These are phyloP conservation scores for Anastatica hierochuntica DNA, from an alignment of 345 rosid genomes.

Conservation along the genomic window DNA sequence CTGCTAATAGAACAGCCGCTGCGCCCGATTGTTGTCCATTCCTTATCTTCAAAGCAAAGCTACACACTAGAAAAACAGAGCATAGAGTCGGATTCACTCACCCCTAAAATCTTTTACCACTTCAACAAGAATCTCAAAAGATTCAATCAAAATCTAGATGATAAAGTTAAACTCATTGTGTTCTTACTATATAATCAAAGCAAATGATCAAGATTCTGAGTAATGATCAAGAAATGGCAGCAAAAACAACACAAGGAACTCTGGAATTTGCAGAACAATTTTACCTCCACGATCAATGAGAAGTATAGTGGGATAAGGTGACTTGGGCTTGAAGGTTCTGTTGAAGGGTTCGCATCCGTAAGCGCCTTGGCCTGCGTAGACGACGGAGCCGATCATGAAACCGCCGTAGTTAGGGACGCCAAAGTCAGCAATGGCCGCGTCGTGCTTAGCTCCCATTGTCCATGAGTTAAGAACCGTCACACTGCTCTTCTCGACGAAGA, in stretches of 20 bases:
- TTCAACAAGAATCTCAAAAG: neutral
- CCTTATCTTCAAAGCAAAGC: constrained; percentile 72
- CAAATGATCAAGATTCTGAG: no score
- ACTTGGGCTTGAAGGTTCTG: constrained; percentile 42
- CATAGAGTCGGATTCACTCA: neutral
- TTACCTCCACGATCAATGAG: constrained; percentile 94
- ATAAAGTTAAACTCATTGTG: neutral
- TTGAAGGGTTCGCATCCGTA: constrained; percentile 55
- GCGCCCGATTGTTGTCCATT: constrained; percentile 73
- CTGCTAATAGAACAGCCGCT: constrained; percentile 73
- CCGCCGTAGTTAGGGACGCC: constrained; percentile 78
- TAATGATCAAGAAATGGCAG: neutral
- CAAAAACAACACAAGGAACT: neutral
- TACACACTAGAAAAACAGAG: constrained; percentile 39
- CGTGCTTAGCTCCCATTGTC: constrained; percentile 41
- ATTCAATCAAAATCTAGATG: neutral
- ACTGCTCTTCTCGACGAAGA: constrained; percentile 75
- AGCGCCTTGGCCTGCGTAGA: constrained; percentile 44
- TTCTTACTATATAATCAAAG: no score
- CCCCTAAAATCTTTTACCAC: neutral
- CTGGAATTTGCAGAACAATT: no score
- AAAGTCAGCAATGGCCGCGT: constrained; percentile 71
- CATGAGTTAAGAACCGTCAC: constrained; percentile 52
- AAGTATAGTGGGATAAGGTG: constrained; percentile 45
- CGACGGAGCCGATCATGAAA: constrained; percentile 59